Evolutionary conservation across 2,329 filamentous ascomycete species (phyloP).

Genomic region (Ophiostoma himal-ulmi): DNA sequence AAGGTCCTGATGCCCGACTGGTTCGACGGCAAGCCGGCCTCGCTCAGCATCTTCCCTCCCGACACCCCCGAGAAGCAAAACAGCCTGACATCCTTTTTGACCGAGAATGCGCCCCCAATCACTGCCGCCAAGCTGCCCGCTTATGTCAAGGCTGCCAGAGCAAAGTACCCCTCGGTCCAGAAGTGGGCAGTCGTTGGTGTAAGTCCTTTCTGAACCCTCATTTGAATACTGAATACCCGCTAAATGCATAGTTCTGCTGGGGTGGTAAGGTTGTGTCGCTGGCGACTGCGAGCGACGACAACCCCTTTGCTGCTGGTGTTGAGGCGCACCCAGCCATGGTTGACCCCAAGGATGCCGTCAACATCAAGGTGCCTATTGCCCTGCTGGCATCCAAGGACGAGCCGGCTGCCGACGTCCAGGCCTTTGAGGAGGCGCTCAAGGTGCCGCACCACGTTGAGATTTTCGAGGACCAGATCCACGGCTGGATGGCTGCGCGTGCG

Average conservation of each 20-base stretch:
- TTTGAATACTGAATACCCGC: background rate
- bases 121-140: constrained; percentile 47
- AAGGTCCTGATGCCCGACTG: constrained; percentile 88
- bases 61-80: constrained; percentile 59
- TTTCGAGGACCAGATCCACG: constrained; percentile 63
- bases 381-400: constrained; percentile 64
- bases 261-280: constrained; percentile 61
- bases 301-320: constrained; percentile 51
- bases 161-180: constrained; percentile 49
- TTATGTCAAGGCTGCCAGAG: constrained; percentile 49
- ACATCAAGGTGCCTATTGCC: constrained; percentile 55
- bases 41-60: constrained; percentile 55
- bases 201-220: constrained; percentile 28
- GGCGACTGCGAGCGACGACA: constrained; percentile 43
- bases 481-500: constrained; percentile 66
- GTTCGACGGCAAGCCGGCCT: constrained; percentile 67
- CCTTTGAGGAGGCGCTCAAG: constrained; percentile 50
- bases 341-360: constrained; percentile 54
- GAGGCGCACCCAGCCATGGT: constrained; percentile 58
- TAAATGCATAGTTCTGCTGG: constrained; percentile 52
- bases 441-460: constrained; percentile 57
- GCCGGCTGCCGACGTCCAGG: constrained; percentile 47
- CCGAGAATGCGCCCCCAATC: constrained; percentile 43
- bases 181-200: constrained; percentile 58
- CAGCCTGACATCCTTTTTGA: constrained; percentile 54